A percentile compares a stretch with the other conserved stretches of the same genome.
Conservation (phyloP, 2,329 filamentous ascomycete species). For the Beauveria sp. region DNA sequence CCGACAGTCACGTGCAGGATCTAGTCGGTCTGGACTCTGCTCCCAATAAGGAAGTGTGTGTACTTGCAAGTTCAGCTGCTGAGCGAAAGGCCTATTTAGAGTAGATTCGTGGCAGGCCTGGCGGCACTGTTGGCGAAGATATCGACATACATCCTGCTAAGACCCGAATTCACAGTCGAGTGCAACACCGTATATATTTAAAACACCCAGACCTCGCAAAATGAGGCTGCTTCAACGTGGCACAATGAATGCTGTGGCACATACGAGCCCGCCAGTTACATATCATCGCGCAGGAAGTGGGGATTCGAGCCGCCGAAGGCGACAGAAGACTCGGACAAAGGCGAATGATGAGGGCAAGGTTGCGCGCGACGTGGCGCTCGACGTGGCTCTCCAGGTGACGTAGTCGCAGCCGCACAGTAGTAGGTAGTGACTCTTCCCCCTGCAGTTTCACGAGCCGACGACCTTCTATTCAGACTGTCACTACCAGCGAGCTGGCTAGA, state of each 20-base stretch:
- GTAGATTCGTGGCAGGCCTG: no score
- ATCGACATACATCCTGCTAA: neutral
- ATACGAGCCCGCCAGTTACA: neutral
- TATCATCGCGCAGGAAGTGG: neutral
- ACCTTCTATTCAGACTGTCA: neutral
- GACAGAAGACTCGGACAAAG: neutral
- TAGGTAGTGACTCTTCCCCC: neutral
- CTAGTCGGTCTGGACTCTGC: neutral
- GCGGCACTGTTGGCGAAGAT: no score
- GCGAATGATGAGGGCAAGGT: neutral
- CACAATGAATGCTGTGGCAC: neutral
- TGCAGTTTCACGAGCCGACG: neutral
- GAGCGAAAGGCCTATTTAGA: neutral
- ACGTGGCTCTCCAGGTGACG: neutral
- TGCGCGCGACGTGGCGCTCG: neutral
- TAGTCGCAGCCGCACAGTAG: neutral
- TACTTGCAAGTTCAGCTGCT: neutral
- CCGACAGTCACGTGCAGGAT: neutral
- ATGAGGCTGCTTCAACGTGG: neutral
- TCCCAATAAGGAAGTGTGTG: conserved; percentile 5
- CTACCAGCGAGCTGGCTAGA: neutral
- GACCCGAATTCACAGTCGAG: neutral
- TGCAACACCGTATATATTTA: neutral
- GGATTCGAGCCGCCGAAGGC: neutral
- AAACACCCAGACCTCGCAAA: neutral